Base-by-base conservation (phyloP, 2,329 filamentous ascomycete species). In the Sporothrix variecibatus region DNA sequence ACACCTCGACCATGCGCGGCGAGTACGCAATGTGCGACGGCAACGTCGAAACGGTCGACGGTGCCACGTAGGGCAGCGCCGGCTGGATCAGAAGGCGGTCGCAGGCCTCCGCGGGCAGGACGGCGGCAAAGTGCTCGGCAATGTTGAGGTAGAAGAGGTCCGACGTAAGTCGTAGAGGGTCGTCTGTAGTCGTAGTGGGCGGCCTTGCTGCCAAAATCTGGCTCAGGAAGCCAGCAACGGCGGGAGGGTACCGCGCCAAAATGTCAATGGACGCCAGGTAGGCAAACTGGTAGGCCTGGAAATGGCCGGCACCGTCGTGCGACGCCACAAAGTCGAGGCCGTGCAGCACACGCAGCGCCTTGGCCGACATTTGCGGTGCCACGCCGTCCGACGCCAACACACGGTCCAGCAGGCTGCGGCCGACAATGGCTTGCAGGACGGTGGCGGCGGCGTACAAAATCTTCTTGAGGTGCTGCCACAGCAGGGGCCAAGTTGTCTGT, bases 101-200 rank as follows among this genome's bases (percentile, higher is more conserved):
- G 78, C 91, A 94, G 2, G 89, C 87, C 3, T 87, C 83, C 0
- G 92, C 87, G 0, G 93, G 85, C 1, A 97, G 82, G 2, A 89
- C 84, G 9, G 94, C 85, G 0, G 94, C 91, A 75, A 97, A 90
- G 81, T 97, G 93, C 81, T 97, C 95, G 1, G 93, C 91, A 0
- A 92, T 89, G 79, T 97, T 96, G 76, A 98, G 88, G 82, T 97
- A 97, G 84, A 94, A 97, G 20, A 97, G 87, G 80, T 96, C 93
- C n/a, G 74, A 62, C 34, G 76, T 74, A 26, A 95, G 84, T 23
- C 88, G 91, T 1, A 94, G 84, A 5, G 92, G 90, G 76, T 92
- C 88, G 6, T 84, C 82, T 0, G 43, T 23, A 9, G 67, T 28
- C 1, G 65, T 38, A 7, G 58, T 9, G 1, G 71, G 23, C 1